Conservation (phyloP, 768 basidiomycete genomes). For the Lanmaoa pseudosensibilis region DNA sequence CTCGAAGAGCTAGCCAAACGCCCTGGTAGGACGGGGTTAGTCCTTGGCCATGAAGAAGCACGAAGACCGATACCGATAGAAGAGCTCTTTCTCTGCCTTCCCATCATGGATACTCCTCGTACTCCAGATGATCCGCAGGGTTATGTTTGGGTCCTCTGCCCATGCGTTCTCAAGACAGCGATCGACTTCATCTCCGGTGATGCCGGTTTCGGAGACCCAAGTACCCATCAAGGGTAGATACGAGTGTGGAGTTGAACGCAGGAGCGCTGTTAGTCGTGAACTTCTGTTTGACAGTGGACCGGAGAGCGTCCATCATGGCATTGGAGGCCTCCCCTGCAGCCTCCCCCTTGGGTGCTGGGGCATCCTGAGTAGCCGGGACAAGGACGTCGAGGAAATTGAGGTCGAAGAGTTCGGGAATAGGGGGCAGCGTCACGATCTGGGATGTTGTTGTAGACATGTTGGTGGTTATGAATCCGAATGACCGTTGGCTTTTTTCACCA, state of each 20-base stretch:
- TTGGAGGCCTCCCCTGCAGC: constrained; percentile 27
- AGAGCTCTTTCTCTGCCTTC: constrained; percentile 56
- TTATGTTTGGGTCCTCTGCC: constrained; percentile 56
- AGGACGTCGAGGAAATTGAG: constrained; percentile 57
- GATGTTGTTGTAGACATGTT: constrained; percentile 20
- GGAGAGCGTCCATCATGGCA: constrained; percentile 58
- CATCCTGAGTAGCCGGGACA: constrained; percentile 36
- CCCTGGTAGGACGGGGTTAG: constrained; percentile 28
- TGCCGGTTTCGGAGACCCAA: constrained; percentile 36
- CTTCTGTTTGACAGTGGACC: constrained; percentile 41
- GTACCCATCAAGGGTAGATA: constrained; percentile 58
- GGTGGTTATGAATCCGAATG: background rate
- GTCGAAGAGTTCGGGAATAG: constrained; percentile 57
- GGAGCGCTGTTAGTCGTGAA: constrained; percentile 52
- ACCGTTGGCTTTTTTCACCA: no score
- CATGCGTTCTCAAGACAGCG: constrained; percentile 49
- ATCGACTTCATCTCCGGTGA: constrained; percentile 28
- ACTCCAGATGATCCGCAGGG: constrained; percentile 68
- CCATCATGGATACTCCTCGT: constrained; percentile 70
- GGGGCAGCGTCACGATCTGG: constrained; percentile 53
- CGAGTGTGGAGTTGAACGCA: constrained; percentile 51
- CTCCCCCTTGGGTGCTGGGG: background rate
- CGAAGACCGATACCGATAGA: constrained; percentile 47
- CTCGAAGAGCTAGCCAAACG: constrained; percentile 68
- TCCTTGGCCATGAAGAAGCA: background rate